Evolutionary conservation across 768 basidiomycete species (phyloP).

Genomic region (Boletus reticuloceps): DNA sequence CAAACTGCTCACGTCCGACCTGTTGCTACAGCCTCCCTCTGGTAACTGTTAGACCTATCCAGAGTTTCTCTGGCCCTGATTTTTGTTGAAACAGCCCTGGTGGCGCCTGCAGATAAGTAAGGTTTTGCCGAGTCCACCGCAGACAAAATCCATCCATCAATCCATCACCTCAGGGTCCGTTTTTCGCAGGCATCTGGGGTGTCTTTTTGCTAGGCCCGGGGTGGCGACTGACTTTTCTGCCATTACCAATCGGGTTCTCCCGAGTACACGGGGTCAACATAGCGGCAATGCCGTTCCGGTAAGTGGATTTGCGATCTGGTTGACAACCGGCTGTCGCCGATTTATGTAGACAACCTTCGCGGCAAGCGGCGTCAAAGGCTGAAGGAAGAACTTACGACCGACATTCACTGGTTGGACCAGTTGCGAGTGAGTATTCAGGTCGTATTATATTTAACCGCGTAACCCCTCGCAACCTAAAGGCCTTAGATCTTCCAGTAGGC

Average conservation of each 20-base stretch:
- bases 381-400: not conserved
- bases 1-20: not conserved
- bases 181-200: not conserved
- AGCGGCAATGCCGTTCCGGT: not conserved
- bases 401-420: not conserved
- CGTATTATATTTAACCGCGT: conserved; percentile 1
- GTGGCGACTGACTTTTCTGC: not conserved
- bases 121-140: not conserved
- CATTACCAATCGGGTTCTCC: too few species aligned
- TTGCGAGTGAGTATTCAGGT: not conserved
- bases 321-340: conserved; percentile 5
- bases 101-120: not conserved
- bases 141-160: not conserved
- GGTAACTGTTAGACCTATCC: too few species aligned
- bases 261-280: not conserved
- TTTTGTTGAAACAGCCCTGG: not conserved
- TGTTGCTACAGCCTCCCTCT: too few species aligned
- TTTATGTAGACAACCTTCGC: not conserved
- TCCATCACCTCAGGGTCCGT: not conserved
- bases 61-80: too few species aligned
- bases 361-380: conserved; percentile 6
- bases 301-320: not conserved
- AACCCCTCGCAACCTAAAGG: not conserved
- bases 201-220: too few species aligned
- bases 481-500: too few species aligned